phyloP scores from a whole-genome alignment of 2,329 filamentous ascomycete species.

The Mariannaea elegans region DNA sequence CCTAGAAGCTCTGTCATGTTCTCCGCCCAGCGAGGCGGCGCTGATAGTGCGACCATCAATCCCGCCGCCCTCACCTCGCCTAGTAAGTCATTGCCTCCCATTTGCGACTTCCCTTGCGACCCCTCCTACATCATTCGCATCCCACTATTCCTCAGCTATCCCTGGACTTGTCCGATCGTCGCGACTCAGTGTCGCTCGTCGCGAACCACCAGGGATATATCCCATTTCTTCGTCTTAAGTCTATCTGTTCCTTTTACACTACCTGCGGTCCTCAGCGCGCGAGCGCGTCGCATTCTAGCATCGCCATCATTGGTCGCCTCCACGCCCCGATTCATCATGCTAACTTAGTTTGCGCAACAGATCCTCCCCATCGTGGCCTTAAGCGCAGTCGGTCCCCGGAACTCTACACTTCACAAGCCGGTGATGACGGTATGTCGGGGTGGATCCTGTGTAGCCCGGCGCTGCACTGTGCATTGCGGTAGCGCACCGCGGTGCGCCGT shows the following conservation, averaged over 20 bases:
- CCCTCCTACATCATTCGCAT: constrained; percentile 24
- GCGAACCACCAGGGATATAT: constrained; percentile 7
- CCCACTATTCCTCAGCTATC: constrained; percentile 16
- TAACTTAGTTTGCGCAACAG: constrained; percentile 47
- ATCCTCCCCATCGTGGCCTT: constrained; percentile 70
- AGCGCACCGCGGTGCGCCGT: constrained; percentile 30
- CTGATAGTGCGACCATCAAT: constrained; percentile 90
- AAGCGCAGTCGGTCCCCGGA: constrained; percentile 85
- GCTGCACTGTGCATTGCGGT: constrained; percentile 46
- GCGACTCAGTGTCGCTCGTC: constrained; percentile 10
- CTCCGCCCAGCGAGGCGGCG: constrained; percentile 68
- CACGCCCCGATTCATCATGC: constrained; percentile 29
- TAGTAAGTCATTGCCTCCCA: constrained; percentile 63
- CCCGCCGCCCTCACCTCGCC: constrained; percentile 84
- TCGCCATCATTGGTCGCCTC: neutral
- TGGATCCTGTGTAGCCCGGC: constrained; percentile 45
- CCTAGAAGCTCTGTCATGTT: constrained; percentile 48
- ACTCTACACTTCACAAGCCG: constrained; percentile 63
- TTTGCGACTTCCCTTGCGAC: constrained; percentile 26
- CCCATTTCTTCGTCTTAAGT: constrained; percentile 8
- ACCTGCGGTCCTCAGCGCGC: constrained; percentile 16
- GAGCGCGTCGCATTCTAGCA: constrained; percentile 13
- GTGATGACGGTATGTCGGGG: constrained; percentile 77
- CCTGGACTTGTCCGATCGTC: neutral
- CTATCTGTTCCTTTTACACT: constrained; percentile 5